Base-by-base conservation (phyloP, 129 eudicot genomes). In the Flaveria robusta region DNA sequence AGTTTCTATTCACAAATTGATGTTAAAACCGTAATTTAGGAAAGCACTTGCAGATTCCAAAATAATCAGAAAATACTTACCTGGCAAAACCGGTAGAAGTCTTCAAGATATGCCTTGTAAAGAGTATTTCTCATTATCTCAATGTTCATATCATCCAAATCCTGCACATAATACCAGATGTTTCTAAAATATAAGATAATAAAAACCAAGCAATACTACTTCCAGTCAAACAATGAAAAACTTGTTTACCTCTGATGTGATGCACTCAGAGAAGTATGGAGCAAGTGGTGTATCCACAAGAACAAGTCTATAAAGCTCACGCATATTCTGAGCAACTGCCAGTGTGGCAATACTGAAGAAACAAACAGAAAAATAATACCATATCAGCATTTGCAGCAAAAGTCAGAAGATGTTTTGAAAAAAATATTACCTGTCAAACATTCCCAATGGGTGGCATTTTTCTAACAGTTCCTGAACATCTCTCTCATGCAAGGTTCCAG, bases 131-230 rank as follows among this genome's bases (percentile, higher is more conserved):
- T 88, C 98, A 90, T 93, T 23, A 93, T 93, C 74, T 90, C 98
- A n/a, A 93, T 90, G 87, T 93, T 93, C 98, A 93, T 93, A 74
- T 93, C 98, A 85, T 93, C 97, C 88, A 93, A 83, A 85, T 93
- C 98, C 96, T 92, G 84, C 43, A 54, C 2, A 82, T 26, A 39
- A 52, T 76, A 29, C 42, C 8, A 86, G 10, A 15, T 5, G 24
- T 51, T 14, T 41, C 24, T 66, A 71, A 52, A 16, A 66, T 7
- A 68, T n/a, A 16, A 54, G 19, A 11, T 16, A 15, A 43, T 12
- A 23, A 22, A 8, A 20, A 7, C 12, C 27, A 66, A 18, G 27
- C 27, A 18, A 9, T 9, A 18, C 29, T 1, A 15, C 49, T 66
- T 9, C 3, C 8, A 39, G 50, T 66, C 7, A 66, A 9, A 9